Base-by-base conservation (phyloP, 2,329 filamentous ascomycete genomes). In the Didymella glomerata region DNA sequence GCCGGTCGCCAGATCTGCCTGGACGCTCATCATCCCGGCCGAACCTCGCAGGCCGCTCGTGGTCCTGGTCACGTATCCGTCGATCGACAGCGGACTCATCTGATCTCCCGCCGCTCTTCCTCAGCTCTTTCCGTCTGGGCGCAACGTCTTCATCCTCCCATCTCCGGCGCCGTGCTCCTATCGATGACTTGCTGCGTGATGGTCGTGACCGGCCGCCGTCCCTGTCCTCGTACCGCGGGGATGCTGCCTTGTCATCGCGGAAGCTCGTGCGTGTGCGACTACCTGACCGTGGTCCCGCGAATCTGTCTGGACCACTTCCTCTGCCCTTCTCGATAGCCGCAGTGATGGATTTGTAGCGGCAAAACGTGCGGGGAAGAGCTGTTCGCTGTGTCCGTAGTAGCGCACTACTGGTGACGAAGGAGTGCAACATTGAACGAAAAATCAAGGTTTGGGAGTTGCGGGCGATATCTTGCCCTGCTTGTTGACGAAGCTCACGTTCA, bases 321-420 rank as follows among this genome's bases (percentile, higher is more conserved):
- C 63, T 65, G 49, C 68, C 72, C 63, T 69, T 63, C 60, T 75
- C 73, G 58, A 76, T 75, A 41, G 72, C 67, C 9, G 70, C 69
- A 38, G 67, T 70, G 44, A 76, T 64, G 34, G 73, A 76, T 54
- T 75, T 75, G 62, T 71, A 64, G 40, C 73, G 71, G 40, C 58
- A 54, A 30, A 68, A 70, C 2, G 61, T 58, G 45, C 48, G 63
- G 7, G 68, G 64, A 6, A 68, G 27, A 10, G n/a, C 48, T 4
- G 53, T 32, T 48, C 40, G 54, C 20, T 65, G 67, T 9, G 57
- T 62, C 16, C 64, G 64, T 28, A 66, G 56, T 28, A 70, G 60
- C 57, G 54, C 55, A 24, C 65, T 55, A 54, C 68, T 46, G 40
- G 64, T 44, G 25, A 63, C 24, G 36, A 62, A 55, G 7, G 63